Percentiles rank a stretch among this genome's conserved stretches.
Evolutionary conservation across 176 grass and related monocot species (phyloP).

Genomic region (Miscanthus lutarioriparius): DNA sequence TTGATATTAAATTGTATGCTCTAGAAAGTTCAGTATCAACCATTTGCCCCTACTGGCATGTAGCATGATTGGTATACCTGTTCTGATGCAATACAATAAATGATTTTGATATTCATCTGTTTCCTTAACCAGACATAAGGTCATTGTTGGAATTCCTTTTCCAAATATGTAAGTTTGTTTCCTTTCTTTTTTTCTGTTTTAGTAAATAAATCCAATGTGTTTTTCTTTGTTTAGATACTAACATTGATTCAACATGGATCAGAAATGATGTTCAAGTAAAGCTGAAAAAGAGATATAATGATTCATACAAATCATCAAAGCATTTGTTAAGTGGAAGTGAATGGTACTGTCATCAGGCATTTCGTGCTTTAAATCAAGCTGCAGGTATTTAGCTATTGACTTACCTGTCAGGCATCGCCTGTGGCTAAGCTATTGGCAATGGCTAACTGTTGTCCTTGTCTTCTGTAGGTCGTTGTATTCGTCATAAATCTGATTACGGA

Average conservation of each 20-base stretch:
- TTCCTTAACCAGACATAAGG: constrained; percentile 87
- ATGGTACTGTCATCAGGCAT: constrained; percentile 99
- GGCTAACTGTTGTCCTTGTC: constrained; percentile 33
- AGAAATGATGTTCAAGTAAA: constrained; percentile 93
- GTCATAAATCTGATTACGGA: constrained; percentile 93
- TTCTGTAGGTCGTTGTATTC: constrained; percentile 86
- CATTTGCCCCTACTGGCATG: not conserved
- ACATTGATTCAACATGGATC: constrained; percentile 44
- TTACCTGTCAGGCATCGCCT: constrained; percentile 15
- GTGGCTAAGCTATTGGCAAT: constrained; percentile 33
- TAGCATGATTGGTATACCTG: constrained; percentile 7
- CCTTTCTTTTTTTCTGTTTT: not conserved
- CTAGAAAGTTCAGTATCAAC: not conserved
- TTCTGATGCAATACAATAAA: constrained; percentile 9
- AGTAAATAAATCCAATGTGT: constrained; percentile 4
- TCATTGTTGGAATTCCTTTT: constrained; percentile 97
- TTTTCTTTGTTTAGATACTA: constrained; percentile 16
- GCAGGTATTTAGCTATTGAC: constrained; percentile 53
- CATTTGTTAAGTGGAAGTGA: constrained; percentile 84
- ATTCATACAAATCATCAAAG: constrained; percentile 84
- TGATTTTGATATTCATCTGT: constrained; percentile 27
- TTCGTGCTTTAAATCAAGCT: constrained; percentile 97
- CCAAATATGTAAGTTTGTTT: constrained; percentile 85
- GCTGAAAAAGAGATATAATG: constrained; percentile 93
- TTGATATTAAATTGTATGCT: not conserved